Conservation (phyloP, 2,329 filamentous ascomycete genomes). For the Penicillium rolfsii region DNA sequence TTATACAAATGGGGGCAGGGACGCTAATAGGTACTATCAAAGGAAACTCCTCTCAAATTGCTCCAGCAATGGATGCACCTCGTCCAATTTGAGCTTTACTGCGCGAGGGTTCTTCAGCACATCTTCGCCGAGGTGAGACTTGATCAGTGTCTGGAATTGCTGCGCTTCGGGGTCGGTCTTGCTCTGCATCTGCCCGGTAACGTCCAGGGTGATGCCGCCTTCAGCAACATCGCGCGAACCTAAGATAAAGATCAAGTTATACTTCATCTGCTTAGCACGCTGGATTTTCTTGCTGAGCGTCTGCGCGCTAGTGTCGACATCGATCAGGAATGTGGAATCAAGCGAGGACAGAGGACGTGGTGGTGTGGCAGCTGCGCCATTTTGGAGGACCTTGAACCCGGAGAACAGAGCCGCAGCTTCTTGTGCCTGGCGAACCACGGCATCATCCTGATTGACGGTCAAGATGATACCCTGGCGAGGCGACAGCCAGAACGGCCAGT, state of each 20-base stretch:
- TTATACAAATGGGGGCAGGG: constrained; percentile 11
- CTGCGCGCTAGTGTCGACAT: constrained; percentile 67
- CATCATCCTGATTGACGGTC: constrained; percentile 64
- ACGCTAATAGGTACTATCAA: constrained; percentile 22
- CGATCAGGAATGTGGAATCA: constrained; percentile 68
- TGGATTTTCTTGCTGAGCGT: constrained; percentile 70
- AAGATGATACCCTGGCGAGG: constrained; percentile 76
- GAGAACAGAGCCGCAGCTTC: constrained; percentile 57
- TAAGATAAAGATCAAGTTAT: constrained; percentile 73
- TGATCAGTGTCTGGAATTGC: constrained; percentile 34
- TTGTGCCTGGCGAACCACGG: constrained; percentile 51
- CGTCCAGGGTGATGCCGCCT: constrained; percentile 55
- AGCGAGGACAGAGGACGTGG: constrained; percentile 50
- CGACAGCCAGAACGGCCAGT: constrained; percentile 87
- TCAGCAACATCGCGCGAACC: constrained; percentile 67
- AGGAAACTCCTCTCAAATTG: constrained; percentile 44
- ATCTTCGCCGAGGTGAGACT: constrained; percentile 29
- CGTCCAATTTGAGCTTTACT: constrained; percentile 41
- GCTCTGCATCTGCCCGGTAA: constrained; percentile 49
- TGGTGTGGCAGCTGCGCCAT: constrained; percentile 28
- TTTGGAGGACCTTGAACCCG: constrained; percentile 40
- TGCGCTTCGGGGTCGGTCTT: constrained; percentile 38
- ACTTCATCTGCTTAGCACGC: constrained; percentile 72
- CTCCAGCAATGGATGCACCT: constrained; percentile 43
- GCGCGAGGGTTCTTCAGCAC: constrained; percentile 40